Conservation (phyloP, 345 rosid species). For the Capsella bursapastoris region DNA sequence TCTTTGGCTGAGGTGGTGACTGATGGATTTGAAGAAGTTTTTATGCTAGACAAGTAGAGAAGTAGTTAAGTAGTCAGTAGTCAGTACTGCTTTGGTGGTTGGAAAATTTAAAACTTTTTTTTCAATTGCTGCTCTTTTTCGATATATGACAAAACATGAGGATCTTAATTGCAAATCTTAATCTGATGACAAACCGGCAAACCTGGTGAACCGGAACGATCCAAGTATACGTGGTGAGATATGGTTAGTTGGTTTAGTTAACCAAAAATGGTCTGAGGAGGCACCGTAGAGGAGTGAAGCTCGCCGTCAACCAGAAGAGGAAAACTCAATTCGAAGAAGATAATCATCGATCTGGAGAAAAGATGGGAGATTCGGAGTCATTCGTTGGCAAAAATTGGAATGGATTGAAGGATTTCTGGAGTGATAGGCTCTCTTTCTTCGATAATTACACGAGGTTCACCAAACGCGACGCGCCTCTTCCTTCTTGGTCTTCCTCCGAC, state of each 20-base stretch:
- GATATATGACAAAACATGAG: not conserved
- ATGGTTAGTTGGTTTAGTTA: not conserved
- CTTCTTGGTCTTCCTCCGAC: constrained; percentile 84
- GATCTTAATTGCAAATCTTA: not conserved
- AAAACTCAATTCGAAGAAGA: not conserved
- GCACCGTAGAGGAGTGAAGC: not conserved
- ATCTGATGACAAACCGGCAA: not conserved
- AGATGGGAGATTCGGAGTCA: constrained; percentile 59
- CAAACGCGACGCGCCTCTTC: constrained; percentile 63
- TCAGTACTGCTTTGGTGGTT: not conserved
- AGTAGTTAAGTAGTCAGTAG: constrained; percentile 1
- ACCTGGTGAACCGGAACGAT: not conserved
- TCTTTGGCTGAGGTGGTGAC: not conserved
- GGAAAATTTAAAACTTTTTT: not conserved
- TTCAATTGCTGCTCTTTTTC: not conserved
- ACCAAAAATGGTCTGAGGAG: not conserved
- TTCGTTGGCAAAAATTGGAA: constrained; percentile 57
- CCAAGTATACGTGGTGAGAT: not conserved
- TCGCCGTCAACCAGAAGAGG: not conserved
- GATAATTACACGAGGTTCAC: constrained; percentile 65
- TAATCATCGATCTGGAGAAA: constrained; percentile 4
- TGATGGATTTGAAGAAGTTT: not conserved
- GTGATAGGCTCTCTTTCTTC: constrained; percentile 59
- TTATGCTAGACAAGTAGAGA: not conserved
- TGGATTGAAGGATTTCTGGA: constrained; percentile 72